phyloP scores from a whole-genome alignment of 345 rosid species.

The thale cress (Arabidopsis thaliana) region TAIR10.1 NC_003074.8:3909001-3909500 shows the following conservation, averaged over 20 bases:
- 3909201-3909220: constrained; percentile 36
- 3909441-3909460: constrained; percentile 32
- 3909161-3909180: constrained; percentile 28
- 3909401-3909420: constrained; percentile 94
- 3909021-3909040: constrained; percentile 16
- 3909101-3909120: constrained; percentile 37
- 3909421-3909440: constrained; percentile 93
- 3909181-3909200: constrained; percentile 32
- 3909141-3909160: constrained; percentile 36
- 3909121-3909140: constrained; percentile 38
- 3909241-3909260: constrained; percentile 60
- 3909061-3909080: constrained; percentile 25
- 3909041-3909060: constrained; percentile 32
- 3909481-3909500: constrained; percentile 6
- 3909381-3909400: constrained; percentile 74
- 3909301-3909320: constrained; percentile 70
- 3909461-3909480: constrained; percentile 3
- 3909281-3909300: constrained; percentile 77
- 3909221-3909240: constrained; percentile 16
- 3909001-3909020: constrained; percentile 25
- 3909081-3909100: constrained; percentile 15
- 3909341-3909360: constrained; percentile 86
- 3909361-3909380: constrained; percentile 99
- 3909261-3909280: constrained; percentile 87
- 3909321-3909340: constrained; percentile 77